Evolutionary conservation across 805 yeast genomes (phyloP).

Genomic region (Kodamaea kaohsiungensis): DNA sequence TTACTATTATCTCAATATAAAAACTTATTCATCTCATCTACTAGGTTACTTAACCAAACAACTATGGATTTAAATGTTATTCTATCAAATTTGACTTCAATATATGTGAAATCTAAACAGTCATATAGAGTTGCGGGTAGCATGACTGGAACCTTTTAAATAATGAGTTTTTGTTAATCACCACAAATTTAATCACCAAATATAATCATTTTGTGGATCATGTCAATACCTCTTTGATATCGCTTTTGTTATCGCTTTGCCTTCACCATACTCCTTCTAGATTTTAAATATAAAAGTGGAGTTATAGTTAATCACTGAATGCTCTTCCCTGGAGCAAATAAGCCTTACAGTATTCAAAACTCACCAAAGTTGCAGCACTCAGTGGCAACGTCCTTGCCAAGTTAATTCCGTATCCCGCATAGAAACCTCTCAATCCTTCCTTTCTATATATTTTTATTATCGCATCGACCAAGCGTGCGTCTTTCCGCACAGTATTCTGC

Average conservation of each 20-base stretch:
- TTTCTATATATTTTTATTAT: conserved; percentile 47
- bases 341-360: conserved; percentile 78
- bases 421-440: conserved; percentile 83
- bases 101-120: background rate
- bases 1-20: no score
- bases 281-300: background rate
- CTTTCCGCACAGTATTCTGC: conserved; percentile 9
- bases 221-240: background rate
- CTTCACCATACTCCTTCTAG: background rate
- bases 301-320: background rate
- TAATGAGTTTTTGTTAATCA: background rate
- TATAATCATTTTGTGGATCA: background rate
- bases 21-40: no score
- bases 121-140: background rate
- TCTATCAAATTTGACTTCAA: background rate
- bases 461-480: conserved; percentile 28
- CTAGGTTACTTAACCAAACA: background rate
- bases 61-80: background rate
- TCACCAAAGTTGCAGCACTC: conserved; percentile 89
- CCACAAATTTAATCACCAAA: background rate
- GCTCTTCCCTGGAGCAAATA: conserved; percentile 35
- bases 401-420: conserved; percentile 86
- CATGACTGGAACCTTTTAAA: background rate
- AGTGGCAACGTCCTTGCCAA: conserved; percentile 92
- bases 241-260: no score